Conservation (phyloP, 192 early-diverging fungal genomes). For the Piromyces sp. region DNA sequence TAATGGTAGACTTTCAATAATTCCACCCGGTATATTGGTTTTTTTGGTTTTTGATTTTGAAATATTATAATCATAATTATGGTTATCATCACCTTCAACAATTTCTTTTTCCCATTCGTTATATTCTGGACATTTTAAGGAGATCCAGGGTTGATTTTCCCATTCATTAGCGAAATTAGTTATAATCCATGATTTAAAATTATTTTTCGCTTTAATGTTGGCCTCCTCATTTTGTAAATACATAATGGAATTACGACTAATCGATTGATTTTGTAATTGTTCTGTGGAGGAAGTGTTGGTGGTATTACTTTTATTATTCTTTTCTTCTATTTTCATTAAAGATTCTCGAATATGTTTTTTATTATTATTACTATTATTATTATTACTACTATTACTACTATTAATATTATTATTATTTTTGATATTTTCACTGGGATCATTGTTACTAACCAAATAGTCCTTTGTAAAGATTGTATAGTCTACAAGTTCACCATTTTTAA, state of each 20-base stretch:
- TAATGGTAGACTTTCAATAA: not conserved
- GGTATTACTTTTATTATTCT: not conserved
- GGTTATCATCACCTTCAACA: not conserved
- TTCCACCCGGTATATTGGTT: not conserved
- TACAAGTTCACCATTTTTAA: too few relatives aligned
- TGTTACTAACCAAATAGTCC: too few relatives aligned
- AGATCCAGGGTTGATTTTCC: not conserved
- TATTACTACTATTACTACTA: too few relatives aligned
- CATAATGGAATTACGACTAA: not conserved
- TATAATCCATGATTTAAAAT: not conserved
- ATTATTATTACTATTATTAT: too few relatives aligned
- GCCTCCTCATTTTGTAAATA: not conserved
- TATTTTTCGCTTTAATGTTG: not conserved
- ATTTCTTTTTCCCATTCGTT: not conserved
- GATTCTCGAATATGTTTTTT: too few relatives aligned
- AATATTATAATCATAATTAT: not conserved
- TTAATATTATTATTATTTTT: too few relatives aligned
- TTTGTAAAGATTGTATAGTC: too few relatives aligned
- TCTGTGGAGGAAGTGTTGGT: too few relatives aligned
- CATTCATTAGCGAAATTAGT: not conserved
- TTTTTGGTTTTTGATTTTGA: too few relatives aligned
- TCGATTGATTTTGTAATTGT: not conserved
- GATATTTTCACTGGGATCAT: too few relatives aligned
- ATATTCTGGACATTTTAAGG: not conserved
- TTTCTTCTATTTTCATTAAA: not conserved